Conservation (phyloP, 139 green algal genomes). For the Closterium sp. region DNA sequence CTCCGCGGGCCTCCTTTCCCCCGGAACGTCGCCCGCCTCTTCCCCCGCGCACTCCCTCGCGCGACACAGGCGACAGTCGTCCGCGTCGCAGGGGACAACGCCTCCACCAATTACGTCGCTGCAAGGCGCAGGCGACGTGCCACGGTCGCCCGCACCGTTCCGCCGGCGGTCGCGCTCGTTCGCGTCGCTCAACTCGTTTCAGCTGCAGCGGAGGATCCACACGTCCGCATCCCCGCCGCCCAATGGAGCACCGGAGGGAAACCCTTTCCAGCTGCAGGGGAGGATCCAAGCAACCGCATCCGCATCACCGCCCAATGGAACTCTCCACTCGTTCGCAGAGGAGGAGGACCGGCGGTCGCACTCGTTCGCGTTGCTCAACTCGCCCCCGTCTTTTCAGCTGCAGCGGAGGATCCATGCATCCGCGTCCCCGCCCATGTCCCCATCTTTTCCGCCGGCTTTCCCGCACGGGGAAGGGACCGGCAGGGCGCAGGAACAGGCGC, state of each 20-base stretch:
- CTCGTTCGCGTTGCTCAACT: background rate
- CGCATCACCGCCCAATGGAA: too few species aligned
- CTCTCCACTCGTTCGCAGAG: too few species aligned
- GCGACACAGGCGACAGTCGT: background rate
- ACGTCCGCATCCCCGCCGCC: background rate
- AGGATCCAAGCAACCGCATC: too few species aligned
- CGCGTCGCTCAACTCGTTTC: background rate
- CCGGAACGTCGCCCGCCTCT: background rate
- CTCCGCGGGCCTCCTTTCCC: background rate
- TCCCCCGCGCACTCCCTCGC: background rate
- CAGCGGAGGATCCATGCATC: background rate
- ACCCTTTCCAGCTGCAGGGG: too few species aligned
- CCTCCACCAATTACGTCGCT: background rate
- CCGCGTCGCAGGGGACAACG: background rate
- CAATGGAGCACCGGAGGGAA: too few species aligned
- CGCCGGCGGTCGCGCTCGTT: background rate
- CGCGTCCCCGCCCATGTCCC: background rate
- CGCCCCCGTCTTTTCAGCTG: background rate
- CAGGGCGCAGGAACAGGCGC: too few species aligned
- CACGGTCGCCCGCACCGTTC: background rate
- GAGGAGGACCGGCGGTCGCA: background rate
- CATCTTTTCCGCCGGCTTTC: background rate
- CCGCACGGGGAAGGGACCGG: too few species aligned
- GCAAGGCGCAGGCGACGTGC: background rate
- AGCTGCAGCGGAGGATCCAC: background rate